Conservation (phyloP, 1,139 yeast species). For the Casaregolazyma lundiana region DNA sequence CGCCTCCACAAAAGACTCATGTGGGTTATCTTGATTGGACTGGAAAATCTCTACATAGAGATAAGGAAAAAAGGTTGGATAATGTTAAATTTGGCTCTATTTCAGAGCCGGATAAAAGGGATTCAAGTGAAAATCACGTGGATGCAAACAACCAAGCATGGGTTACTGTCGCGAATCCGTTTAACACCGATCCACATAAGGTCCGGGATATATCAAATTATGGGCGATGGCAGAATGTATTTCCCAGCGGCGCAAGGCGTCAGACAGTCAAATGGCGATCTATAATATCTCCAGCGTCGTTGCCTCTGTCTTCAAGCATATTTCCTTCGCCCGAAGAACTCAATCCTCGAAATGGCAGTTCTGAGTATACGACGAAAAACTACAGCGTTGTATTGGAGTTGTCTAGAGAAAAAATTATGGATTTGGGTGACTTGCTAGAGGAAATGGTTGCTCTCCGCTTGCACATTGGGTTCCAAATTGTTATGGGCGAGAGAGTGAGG, state of each 20-base stretch:
- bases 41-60: no score
- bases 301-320: slow-evolving; percentile 73
- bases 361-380: slow-evolving; percentile 45
- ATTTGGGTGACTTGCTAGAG: slow-evolving; percentile 62
- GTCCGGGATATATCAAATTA: slow-evolving; percentile 34
- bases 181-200: slow-evolving; percentile 23
- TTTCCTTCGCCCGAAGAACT: slow-evolving; percentile 71
- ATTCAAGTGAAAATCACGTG: neutral
- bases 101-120: neutral
- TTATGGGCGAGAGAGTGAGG: slow-evolving; percentile 63
- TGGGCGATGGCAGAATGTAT: slow-evolving; percentile 85
- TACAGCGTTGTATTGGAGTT: slow-evolving; percentile 60
- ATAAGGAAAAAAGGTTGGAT: neutral
- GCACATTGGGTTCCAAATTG: slow-evolving; percentile 85
- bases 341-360: slow-evolving; percentile 16
- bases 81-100: neutral
- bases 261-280: slow-evolving; percentile 87
- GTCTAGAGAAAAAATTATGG: slow-evolving; percentile 49
- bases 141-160: slow-evolving; percentile 25
- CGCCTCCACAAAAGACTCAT: neutral
- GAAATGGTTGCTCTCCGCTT: slow-evolving; percentile 85
- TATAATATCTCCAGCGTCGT: slow-evolving; percentile 84
- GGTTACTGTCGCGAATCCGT: slow-evolving; percentile 30
- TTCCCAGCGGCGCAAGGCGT: slow-evolving; percentile 63
- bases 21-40: neutral